A percentile compares a stretch with the other conserved stretches of the same genome.
Evolutionary conservation across 2,329 filamentous ascomycete genomes (phyloP).

Genomic region (Septoria petroselini): DNA sequence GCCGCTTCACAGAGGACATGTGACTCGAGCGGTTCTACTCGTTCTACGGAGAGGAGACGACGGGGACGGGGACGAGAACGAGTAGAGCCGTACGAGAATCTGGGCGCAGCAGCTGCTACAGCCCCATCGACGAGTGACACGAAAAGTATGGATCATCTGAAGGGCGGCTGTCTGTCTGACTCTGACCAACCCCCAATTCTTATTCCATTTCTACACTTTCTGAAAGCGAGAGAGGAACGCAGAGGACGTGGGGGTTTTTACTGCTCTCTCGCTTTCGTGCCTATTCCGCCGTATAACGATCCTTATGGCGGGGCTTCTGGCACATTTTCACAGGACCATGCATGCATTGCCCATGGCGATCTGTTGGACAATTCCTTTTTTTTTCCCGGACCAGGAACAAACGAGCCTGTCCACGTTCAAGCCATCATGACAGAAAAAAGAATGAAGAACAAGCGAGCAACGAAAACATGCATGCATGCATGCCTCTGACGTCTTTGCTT

Average conservation of each 20-base stretch:
- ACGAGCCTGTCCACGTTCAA: too few species aligned
- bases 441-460: too few species aligned
- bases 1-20: constrained; percentile 31
- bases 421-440: too few species aligned
- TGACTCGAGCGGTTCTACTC: constrained; percentile 22
- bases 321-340: neutral
- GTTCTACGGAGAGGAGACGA: constrained; percentile 5
- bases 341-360: neutral
- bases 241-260: neutral
- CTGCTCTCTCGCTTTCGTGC: too few species aligned
- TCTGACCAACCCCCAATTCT: too few species aligned
- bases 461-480: neutral
- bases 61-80: too few species aligned
- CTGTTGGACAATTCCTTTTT: neutral
- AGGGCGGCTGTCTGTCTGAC: too few species aligned
- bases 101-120: constrained; percentile 6
- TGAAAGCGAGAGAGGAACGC: neutral
- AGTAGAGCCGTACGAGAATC: constrained; percentile 9
- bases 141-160: neutral
- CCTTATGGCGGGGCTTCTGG: too few species aligned
- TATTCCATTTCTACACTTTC: too few species aligned
- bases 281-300: neutral
- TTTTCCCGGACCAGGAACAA: too few species aligned
- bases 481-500: neutral
- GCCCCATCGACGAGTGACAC: constrained; percentile 1